Evolutionary conservation across 2,329 filamentous ascomycete genomes (phyloP).

Genomic region (Fusarium cyanostomum): DNA sequence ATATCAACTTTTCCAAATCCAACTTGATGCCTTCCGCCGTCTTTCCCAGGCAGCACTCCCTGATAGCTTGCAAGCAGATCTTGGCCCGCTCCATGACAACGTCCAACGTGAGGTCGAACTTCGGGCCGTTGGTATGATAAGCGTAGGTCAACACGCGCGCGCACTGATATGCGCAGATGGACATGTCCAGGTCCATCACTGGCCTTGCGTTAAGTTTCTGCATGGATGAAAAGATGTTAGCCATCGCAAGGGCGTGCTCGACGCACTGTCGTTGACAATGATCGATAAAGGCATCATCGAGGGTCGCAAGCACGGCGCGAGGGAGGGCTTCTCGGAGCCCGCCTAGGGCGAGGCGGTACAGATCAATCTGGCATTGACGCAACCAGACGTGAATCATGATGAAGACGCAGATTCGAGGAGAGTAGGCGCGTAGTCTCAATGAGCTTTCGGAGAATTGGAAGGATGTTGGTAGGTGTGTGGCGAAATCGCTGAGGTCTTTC

Average conservation of each 20-base stretch:
- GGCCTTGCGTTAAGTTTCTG: conserved; percentile 62
- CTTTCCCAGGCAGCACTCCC: conserved; percentile 60
- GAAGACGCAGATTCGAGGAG: conserved; percentile 65
- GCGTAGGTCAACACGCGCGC: conserved; percentile 62
- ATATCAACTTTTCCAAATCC: conserved; percentile 63
- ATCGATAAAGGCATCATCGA: conserved; percentile 60
- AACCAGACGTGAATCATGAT: conserved; percentile 70
- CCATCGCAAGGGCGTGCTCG: conserved; percentile 64
- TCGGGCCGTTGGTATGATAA: conserved; percentile 55
- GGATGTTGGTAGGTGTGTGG: conserved; percentile 61
- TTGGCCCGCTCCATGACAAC: conserved; percentile 59
- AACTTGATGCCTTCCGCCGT: conserved; percentile 58
- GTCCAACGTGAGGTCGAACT: conserved; percentile 56
- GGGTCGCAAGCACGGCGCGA: conserved; percentile 52
- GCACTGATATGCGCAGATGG: conserved; percentile 65
- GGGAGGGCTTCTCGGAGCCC: conserved; percentile 63
- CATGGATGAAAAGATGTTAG: conserved; percentile 63
- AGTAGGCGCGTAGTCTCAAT: conserved; percentile 64
- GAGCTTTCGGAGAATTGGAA: conserved; percentile 68
- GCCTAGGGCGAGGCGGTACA: conserved; percentile 62
- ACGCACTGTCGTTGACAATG: conserved; percentile 62
- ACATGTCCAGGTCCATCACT: conserved; percentile 64
- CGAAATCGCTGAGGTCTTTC: conserved; percentile 62
- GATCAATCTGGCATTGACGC: conserved; percentile 66
- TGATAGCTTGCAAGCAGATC: conserved; percentile 62